Percentiles rank a stretch among this genome's conserved stretches.
These are phyloP conservation scores for Sporothrix pseudoabietina DNA, from an alignment of 2,329 filamentous ascomycete genomes.

Conservation along the genomic window DNA sequence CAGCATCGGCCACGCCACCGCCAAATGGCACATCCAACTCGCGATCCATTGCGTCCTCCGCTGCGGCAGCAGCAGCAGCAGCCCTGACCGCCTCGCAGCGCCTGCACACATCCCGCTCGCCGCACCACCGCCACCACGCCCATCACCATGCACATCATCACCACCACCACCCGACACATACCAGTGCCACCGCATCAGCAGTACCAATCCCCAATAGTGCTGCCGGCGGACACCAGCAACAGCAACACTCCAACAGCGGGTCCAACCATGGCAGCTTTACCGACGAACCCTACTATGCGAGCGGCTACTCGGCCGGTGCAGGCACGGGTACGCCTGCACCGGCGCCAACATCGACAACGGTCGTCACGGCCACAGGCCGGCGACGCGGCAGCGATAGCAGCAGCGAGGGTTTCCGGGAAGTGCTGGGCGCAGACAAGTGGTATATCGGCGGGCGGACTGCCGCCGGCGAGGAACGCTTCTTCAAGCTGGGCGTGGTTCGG, in stretches of 20 bases:
- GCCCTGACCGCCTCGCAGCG: conserved; percentile 33
- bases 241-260: conserved; percentile 28
- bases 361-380: conserved; percentile 37
- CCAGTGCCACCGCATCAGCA: neutral
- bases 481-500: conserved; percentile 76
- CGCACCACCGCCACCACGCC: conserved; percentile 30
- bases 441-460: conserved; percentile 79
- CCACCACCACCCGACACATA: neutral
- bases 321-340: conserved; percentile 3
- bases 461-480: conserved; percentile 76
- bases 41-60: conserved; percentile 32
- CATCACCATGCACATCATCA: conserved; percentile 25
- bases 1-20: conserved; percentile 26
- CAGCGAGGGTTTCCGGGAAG: conserved; percentile 74
- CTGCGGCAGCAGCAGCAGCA: conserved; percentile 32
- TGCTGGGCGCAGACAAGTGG: conserved; percentile 73
- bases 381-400: conserved; percentile 74
- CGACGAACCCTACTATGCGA: conserved; percentile 29
- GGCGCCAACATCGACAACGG: conserved; percentile 29
- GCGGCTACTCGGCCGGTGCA: conserved; percentile 20
- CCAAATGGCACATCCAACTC: conserved; percentile 12
- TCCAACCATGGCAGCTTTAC: conserved; percentile 21
- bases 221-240: neutral
- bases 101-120: conserved; percentile 30
- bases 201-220: neutral